A percentile compares a stretch with the other conserved stretches of the same genome.
phyloP scores from a whole-genome alignment of 352 stramenopile species.

The Phytophthora fragariaefolia region DNA sequence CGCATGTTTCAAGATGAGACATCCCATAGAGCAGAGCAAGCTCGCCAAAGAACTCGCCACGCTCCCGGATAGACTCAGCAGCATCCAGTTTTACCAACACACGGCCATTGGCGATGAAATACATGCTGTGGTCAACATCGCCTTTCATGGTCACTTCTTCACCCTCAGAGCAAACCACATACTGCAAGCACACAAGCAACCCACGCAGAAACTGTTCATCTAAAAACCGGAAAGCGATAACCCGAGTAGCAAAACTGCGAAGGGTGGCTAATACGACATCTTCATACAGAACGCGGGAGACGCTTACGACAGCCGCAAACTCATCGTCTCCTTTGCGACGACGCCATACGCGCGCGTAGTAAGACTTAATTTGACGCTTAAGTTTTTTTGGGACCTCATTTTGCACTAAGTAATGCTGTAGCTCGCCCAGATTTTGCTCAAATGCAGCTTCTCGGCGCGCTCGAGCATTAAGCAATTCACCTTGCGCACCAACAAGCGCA shows the following conservation, averaged over 20 bases:
- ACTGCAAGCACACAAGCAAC: conserved; percentile 66
- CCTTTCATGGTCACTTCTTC: conserved; percentile 74
- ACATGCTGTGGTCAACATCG: conserved; percentile 83
- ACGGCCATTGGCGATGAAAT: conserved; percentile 75
- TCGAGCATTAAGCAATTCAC: conserved; percentile 57
- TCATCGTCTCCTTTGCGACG: conserved; percentile 61
- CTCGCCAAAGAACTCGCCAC: conserved; percentile 71
- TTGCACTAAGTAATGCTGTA: conserved; percentile 77
- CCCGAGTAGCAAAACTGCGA: conserved; percentile 55
- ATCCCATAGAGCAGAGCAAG: conserved; percentile 69
- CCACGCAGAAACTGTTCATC: conserved; percentile 74
- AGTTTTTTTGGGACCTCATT: conserved; percentile 74
- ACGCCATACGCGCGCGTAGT: conserved; percentile 71
- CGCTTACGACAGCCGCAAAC: conserved; percentile 49
- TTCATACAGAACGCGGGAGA: conserved; percentile 62
- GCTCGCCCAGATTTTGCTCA: conserved; percentile 65
- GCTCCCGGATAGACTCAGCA: conserved; percentile 60
- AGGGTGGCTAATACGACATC: conserved; percentile 66
- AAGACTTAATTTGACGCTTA: conserved; percentile 79
- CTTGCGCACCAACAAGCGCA: conserved; percentile 65
- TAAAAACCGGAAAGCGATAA: conserved; percentile 57
- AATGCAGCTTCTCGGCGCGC: conserved; percentile 58
- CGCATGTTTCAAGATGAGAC: conserved; percentile 64
- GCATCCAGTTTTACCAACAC: conserved; percentile 68
- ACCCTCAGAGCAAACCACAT: conserved; percentile 73